Base-by-base conservation (phyloP, 2,329 filamentous ascomycete species). In the Penicillium sp. region DNA sequence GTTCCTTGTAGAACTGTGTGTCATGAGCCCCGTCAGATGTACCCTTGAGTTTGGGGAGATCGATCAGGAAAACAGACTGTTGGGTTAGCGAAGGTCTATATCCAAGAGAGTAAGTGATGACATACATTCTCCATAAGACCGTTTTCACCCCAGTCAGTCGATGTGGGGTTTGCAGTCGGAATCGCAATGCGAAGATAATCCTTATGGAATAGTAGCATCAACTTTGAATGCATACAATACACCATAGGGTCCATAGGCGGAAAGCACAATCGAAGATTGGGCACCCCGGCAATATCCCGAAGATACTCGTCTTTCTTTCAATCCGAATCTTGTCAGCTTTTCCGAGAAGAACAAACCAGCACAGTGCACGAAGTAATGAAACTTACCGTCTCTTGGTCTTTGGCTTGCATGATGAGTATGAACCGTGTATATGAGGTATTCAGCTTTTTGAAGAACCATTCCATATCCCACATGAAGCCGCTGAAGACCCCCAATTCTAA, bases 221-320 rank as follows among this genome's bases (percentile, higher is more conserved):
- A 79, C 69, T 99, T 97, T 46, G 91, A 96, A 72, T 97, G 94
- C 92, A 97, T 96, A 64, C 82, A 86, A 22, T 86, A 88, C 5
- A 84, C 75, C 44, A 83, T 78, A 1, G 85, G 83, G 39, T 84
- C 79, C 89, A 97, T 93, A 2, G 83, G 82, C 14, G 93, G 93
- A 67, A 97, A 96, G 68, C 90, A 92, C 51, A 86, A 63, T 18
- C 83, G 83, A 51, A 95, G 79, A 47, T 81, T 80, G 10, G 68
- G 67, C 60, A 82, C 75, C 9, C 67, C 70, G 3, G 70, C 71
- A 24, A 74, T 75, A 46, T 80, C 75, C 10, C 63, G 50, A 50
- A 68, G 53, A 43, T 77, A 73, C 40, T 74, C 67, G 50, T 65
- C 69, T 76, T 72, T 76, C 59, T 57, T 52, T n/a, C 48, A 34